Evolutionary conservation across 306 rosid species (phyloP).

Genomic region (Dryas drummondii): DNA sequence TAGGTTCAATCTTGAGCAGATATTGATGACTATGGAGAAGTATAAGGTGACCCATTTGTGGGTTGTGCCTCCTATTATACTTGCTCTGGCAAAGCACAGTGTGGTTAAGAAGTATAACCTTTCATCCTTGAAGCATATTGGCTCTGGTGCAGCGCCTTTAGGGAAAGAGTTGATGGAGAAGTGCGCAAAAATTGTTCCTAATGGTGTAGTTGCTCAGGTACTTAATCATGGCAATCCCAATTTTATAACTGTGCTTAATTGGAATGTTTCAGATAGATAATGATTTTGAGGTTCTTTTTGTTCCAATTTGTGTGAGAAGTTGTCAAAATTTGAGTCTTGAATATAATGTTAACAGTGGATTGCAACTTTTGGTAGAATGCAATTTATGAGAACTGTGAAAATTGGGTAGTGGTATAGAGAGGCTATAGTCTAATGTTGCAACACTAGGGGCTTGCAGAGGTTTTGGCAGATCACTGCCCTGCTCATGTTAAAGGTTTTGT

Average conservation of each 20-base stretch:
- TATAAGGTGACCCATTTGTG: slow-evolving; percentile 61
- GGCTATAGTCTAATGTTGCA: background rate
- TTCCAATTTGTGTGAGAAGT: background rate
- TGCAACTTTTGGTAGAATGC: background rate
- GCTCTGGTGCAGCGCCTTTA: slow-evolving; percentile 88
- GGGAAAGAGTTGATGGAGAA: slow-evolving; percentile 84
- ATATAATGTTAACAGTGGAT: background rate
- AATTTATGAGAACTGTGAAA: background rate
- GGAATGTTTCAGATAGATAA: background rate
- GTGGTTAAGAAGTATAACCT: slow-evolving; percentile 54
- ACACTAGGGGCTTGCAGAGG: background rate
- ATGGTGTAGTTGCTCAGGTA: slow-evolving; percentile 55
- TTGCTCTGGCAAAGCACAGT: slow-evolving; percentile 66
- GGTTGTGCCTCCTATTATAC: slow-evolving; percentile 81
- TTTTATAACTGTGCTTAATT: background rate
- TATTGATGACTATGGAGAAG: slow-evolving; percentile 54
- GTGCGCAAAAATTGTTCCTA: slow-evolving; percentile 50
- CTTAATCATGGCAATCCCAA: background rate
- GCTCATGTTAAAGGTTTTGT: background rate
- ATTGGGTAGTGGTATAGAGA: background rate
- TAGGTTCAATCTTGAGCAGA: slow-evolving; percentile 51
- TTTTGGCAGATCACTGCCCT: background rate
- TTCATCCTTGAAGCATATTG: slow-evolving; percentile 60
- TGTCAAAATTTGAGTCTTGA: background rate
- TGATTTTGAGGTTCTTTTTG: too few relatives aligned